These are phyloP conservation scores for Bipolaris gigantea DNA, from an alignment of 2,329 filamentous ascomycete species.

Conservation along the genomic window DNA sequence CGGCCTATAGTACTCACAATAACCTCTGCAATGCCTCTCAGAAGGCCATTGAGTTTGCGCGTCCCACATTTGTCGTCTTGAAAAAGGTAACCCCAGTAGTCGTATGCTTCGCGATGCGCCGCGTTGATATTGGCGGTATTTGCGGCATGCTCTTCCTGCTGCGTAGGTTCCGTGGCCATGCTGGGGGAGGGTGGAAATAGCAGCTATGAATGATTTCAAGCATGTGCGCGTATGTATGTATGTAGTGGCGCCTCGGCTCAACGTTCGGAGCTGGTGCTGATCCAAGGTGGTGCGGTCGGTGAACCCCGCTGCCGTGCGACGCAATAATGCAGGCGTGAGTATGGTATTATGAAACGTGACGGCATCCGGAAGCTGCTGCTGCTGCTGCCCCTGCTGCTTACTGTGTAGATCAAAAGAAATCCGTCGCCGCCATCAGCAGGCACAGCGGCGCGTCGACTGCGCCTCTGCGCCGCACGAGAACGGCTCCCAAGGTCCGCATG, in stretches of 20 bases:
- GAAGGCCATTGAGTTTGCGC: conserved; percentile 49
- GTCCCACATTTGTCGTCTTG: conserved; percentile 56
- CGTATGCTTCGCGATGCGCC: conserved; percentile 47
- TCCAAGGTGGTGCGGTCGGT: conserved; percentile 21
- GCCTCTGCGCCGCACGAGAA: conserved; percentile 28
- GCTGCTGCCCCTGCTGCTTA: conserved; percentile 13
- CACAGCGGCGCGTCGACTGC: conserved; percentile 20
- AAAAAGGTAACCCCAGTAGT: conserved; percentile 57
- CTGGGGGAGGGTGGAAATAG: conserved; percentile 10
- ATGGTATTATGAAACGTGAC: conserved; percentile 10
- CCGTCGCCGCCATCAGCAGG: conserved; percentile 15
- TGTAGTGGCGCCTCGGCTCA: conserved; percentile 12
- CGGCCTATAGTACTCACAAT: conserved; percentile 44
- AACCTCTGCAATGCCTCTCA: conserved; percentile 51
- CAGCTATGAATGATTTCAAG: conserved; percentile 4
- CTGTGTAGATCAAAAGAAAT: conserved; percentile 10
- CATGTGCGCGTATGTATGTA: conserved; percentile 9
- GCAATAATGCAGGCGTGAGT: conserved; percentile 7
- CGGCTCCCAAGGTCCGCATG: conserved; percentile 14
- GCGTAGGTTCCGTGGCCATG: conserved; percentile 37
- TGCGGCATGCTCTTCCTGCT: conserved; percentile 22
- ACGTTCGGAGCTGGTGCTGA: conserved; percentile 20
- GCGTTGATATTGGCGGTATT: conserved; percentile 29
- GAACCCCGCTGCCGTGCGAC: conserved; percentile 22
- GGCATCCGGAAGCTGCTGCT: conserved; percentile 9